A percentile compares a stretch with the other conserved stretches of the same genome.
phyloP scores from a whole-genome alignment of 768 basidiomycete genomes.

The Auricularia cornea region DNA sequence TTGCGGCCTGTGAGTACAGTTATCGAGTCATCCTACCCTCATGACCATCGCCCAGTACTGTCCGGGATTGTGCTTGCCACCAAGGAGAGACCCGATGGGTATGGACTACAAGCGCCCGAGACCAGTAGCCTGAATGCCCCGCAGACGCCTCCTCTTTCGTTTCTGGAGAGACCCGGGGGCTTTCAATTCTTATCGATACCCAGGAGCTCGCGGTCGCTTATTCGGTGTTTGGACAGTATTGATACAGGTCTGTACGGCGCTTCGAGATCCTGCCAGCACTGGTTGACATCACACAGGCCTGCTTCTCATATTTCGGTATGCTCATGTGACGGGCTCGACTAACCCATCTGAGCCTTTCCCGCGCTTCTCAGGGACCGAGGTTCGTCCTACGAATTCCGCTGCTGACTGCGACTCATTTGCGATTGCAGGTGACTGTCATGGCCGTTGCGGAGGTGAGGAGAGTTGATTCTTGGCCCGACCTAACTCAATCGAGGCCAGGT shows the following conservation, averaged over 20 bases:
- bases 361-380: background rate
- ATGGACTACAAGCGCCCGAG: background rate
- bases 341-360: background rate
- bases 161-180: background rate
- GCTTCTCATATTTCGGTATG: background rate
- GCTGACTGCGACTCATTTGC: background rate
- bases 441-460: background rate
- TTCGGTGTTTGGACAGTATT: background rate
- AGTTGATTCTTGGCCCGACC: background rate
- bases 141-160: background rate
- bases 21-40: background rate
- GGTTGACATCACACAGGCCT: no score
- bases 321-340: background rate
- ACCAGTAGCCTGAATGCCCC: background rate
- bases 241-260: background rate
- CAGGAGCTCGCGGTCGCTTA: background rate
- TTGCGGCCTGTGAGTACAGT: background rate
- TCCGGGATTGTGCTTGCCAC: background rate
- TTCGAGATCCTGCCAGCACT: no score
- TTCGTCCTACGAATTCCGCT: background rate
- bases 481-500: background rate
- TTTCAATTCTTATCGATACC: background rate
- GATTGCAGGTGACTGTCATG: background rate
- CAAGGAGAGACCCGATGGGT: background rate
- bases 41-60: background rate